These are phyloP conservation scores for Ciborinia camelliae DNA, from an alignment of 2,329 filamentous ascomycete species.

Conservation along the genomic window DNA sequence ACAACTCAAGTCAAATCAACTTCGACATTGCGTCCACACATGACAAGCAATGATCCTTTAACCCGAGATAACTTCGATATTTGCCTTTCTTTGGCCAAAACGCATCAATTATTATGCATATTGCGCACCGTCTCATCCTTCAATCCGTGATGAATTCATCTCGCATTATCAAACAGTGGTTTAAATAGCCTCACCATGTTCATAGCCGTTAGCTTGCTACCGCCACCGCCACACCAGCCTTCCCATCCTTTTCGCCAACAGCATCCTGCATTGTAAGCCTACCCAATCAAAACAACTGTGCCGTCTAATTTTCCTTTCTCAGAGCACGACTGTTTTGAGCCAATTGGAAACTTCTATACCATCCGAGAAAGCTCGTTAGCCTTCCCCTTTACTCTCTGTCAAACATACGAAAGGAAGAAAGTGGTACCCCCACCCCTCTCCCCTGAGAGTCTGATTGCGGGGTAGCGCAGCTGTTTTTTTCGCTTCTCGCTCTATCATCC, in stretches of 20 bases:
- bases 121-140: neutral
- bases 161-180: neutral
- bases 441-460: neutral
- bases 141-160: neutral
- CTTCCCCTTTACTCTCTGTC: neutral
- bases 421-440: neutral
- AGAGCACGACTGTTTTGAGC: neutral
- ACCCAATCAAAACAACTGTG: neutral
- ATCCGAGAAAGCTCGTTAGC: neutral
- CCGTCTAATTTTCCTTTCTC: neutral
- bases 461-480: neutral
- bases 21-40: neutral
- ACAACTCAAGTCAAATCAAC: neutral
- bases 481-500: neutral
- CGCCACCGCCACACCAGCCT: slow-evolving; percentile 9
- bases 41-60: neutral
- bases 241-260: neutral
- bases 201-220: neutral
- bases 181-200: neutral
- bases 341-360: neutral
- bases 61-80: neutral
- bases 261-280: neutral
- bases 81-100: neutral
- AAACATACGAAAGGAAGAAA: neutral
- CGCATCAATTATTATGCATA: neutral